These are phyloP conservation scores for Diaporthe nobilis DNA, from an alignment of 2,329 filamentous ascomycete genomes.

Conservation along the genomic window DNA sequence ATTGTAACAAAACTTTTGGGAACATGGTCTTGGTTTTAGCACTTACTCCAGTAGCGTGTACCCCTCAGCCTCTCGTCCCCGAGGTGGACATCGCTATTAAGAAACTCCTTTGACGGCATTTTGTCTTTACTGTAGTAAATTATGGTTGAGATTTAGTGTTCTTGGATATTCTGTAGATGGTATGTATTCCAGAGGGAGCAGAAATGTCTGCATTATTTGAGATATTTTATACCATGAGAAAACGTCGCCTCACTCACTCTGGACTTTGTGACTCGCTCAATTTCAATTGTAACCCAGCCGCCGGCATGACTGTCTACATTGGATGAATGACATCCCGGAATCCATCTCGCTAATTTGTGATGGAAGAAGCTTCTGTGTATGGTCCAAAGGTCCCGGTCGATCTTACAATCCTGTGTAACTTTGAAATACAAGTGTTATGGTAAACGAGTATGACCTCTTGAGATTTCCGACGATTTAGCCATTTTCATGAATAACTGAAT, in stretches of 20 bases:
- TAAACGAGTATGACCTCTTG: neutral
- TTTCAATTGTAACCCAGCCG: neutral
- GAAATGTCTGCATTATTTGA: neutral
- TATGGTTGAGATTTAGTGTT: neutral
- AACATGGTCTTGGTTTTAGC: too few relatives aligned
- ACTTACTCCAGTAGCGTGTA: slow-evolving; percentile 3
- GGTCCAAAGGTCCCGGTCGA: neutral
- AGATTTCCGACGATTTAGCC: rapidly evolving
- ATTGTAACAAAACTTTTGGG: too few relatives aligned
- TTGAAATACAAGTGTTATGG: too few relatives aligned
- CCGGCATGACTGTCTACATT: neutral
- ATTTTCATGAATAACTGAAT: too few relatives aligned
- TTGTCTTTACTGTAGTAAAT: neutral
- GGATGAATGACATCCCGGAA: neutral
- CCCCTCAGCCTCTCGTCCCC: neutral
- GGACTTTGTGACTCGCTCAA: neutral
- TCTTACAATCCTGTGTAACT: neutral
- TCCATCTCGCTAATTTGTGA: neutral
- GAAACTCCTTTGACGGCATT: slow-evolving; percentile 2
- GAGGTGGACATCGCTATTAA: neutral
- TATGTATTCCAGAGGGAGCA: too few relatives aligned
- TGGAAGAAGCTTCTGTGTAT: neutral
- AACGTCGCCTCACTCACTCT: neutral
- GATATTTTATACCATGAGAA: neutral
- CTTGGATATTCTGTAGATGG: too few relatives aligned